Evolutionary conservation across 129 eudicot species (phyloP).

Genomic region (Pittosporum tobira): DNA sequence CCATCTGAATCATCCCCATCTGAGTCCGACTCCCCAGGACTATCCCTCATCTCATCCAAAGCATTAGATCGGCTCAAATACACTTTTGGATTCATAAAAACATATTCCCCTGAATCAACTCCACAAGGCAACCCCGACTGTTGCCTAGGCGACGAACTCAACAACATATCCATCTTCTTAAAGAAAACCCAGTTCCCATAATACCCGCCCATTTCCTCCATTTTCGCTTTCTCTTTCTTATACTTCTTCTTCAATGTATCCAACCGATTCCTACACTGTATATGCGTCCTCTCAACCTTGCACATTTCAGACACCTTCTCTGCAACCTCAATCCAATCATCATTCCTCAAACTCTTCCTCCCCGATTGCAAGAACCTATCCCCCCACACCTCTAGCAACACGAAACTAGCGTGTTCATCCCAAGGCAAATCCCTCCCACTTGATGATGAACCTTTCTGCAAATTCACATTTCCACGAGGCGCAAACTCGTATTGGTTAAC

Average conservation of each 20-base stretch:
- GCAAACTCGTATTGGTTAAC: conserved; percentile 39
- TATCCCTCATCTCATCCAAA: conserved; percentile 89
- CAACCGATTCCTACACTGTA: conserved; percentile 57
- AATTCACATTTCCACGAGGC: conserved; percentile 23
- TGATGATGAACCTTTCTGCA: conserved; percentile 2
- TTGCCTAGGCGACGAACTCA: conserved; percentile 41
- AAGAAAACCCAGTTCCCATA: conserved; percentile 48
- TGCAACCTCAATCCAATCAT: conserved; percentile 82
- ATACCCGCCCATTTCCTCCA: conserved; percentile 50
- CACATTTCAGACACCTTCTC: conserved; percentile 67
- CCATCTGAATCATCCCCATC: conserved; percentile 44
- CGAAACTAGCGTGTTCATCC: conserved; percentile 59
- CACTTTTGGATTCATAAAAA: conserved; percentile 74
- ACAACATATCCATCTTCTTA: conserved; percentile 78
- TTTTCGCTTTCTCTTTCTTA: conserved; percentile 66
- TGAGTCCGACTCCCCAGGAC: conserved; percentile 60
- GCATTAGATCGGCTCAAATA: conserved; percentile 72
- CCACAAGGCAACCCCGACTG: conserved; percentile 79
- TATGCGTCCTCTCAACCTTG: conserved; percentile 43
- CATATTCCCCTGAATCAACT: conserved; percentile 91
- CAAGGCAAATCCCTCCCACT: conserved; percentile 26
- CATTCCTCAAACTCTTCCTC: conserved; percentile 63
- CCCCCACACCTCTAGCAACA: conserved; percentile 80
- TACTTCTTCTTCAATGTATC: conserved; percentile 74
- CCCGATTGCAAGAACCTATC: conserved; percentile 69